Base-by-base conservation (phyloP, 163 green algal species). In the Scenedesmus sp. region DNA sequence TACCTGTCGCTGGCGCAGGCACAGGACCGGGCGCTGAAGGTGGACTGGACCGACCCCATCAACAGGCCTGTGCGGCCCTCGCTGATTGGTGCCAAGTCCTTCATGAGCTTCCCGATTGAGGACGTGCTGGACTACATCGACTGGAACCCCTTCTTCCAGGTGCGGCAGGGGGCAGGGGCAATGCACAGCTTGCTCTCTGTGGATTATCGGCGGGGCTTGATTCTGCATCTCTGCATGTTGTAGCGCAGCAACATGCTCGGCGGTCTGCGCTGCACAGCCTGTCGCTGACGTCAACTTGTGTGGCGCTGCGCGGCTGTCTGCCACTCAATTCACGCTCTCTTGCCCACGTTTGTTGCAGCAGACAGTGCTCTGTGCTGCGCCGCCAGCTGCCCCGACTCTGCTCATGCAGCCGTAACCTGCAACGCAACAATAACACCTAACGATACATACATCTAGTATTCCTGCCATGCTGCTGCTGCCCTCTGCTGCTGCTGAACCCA, bases 121-220 rank as follows among this genome's bases (percentile, higher is more conserved):
- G 96, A 99, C 13, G 96, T 99, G 23, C 46, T 99, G 52, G 90
- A 95, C 34, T 98, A 98, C 95, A 99, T 99, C 87, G 98, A 99
- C 95, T 99, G 98, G 98, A 99, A 99, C 95, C 98, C 98, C 10
- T 99, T 99, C 95, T 99, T 99, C 96, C 97, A 99, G 95, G 95
- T 95, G 70, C 20, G 84, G 13, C 23, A 52, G 5, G 26, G 5
- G 64, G 64, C 64, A 73, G 64, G 12, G 3, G 34, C 34, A 46
- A 46, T 46, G 34, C 34, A 46, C 34, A 46, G 34, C 34, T 46
- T 46, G 34, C 34, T 46, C 34, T 46, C 34, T 46, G 34, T 46
- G 34, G 34, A 46, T 46, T 46, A 46, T 46, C 34, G 34, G 34
- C 34, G 34, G 34, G 34, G 34, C 13, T 73, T 73, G 62, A 15